A percentile compares a stretch with the other conserved stretches of the same genome.
phyloP scores from a whole-genome alignment of 208 protist species.

The Leishmania tropica region DNA sequence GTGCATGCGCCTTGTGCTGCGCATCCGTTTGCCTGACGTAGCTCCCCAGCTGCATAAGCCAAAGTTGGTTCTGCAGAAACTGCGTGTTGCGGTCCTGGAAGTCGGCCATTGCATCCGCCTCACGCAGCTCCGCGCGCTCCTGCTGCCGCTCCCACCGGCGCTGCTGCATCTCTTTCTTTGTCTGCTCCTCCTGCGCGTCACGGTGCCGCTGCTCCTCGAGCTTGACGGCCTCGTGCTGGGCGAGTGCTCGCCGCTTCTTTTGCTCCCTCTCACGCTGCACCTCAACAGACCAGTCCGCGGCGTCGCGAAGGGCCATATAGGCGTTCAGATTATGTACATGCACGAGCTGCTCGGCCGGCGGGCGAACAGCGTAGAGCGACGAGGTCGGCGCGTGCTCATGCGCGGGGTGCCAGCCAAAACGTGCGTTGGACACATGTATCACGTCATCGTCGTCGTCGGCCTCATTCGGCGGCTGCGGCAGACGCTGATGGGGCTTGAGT shows the following conservation, averaged over 20 bases:
- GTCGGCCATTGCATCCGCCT: slow-evolving; percentile 11
- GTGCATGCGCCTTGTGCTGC: slow-evolving; percentile 18
- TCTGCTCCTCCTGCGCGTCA: slow-evolving; percentile 22
- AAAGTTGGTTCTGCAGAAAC: slow-evolving; percentile 20
- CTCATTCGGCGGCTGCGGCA: not conserved
- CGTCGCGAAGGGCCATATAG: slow-evolving; percentile 27
- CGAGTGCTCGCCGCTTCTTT: slow-evolving; percentile 22
- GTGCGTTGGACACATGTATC: not conserved
- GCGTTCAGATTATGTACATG: slow-evolving; percentile 27
- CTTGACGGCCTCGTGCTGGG: slow-evolving; percentile 28
- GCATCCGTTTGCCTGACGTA: slow-evolving; percentile 1
- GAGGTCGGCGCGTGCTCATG: slow-evolving; percentile 1
- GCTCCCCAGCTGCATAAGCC: slow-evolving; percentile 22
- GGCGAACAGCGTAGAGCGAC: slow-evolving; percentile 1
- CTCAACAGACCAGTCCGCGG: slow-evolving; percentile 24
- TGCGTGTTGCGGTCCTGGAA: slow-evolving; percentile 29
- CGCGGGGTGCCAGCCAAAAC: slow-evolving; percentile 4
- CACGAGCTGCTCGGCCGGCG: not conserved
- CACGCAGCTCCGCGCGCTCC: slow-evolving; percentile 11
- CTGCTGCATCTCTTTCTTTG: slow-evolving; percentile 11
- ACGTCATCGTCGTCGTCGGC: not conserved
- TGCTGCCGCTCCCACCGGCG: slow-evolving; percentile 20
- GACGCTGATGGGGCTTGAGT: not conserved
- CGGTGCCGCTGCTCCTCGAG: slow-evolving; percentile 20
- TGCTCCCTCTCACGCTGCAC: slow-evolving; percentile 24